These are phyloP conservation scores for Sanghuangporus weigelae DNA, from an alignment of 1,284 basidiomycete species.

Conservation along the genomic window DNA sequence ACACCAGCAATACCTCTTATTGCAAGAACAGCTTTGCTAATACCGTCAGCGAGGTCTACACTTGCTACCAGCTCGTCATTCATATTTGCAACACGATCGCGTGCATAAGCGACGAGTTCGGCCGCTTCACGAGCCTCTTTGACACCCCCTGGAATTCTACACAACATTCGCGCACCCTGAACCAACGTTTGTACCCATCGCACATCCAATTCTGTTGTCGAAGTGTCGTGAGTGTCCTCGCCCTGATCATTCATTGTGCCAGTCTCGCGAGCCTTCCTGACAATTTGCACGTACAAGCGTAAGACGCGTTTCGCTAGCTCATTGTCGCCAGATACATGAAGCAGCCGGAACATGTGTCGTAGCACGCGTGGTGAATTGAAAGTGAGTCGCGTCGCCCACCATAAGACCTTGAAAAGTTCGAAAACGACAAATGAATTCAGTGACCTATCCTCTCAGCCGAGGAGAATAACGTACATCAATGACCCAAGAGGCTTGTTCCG, in stretches of 20 bases:
- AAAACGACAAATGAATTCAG: constrained; percentile 7
- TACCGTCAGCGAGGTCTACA: constrained; percentile 61
- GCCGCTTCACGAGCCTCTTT: constrained; percentile 59
- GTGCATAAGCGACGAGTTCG: constrained; percentile 49
- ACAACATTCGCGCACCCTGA: constrained; percentile 72
- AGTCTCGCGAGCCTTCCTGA: constrained; percentile 73
- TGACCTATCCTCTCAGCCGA: not conserved
- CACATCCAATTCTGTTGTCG: constrained; percentile 31
- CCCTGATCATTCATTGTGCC: constrained; percentile 23
- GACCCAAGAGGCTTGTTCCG: constrained; percentile 63
- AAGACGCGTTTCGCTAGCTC: constrained; percentile 72
- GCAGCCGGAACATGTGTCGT: constrained; percentile 74
- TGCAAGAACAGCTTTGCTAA: constrained; percentile 57
- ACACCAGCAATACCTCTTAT: constrained; percentile 42
- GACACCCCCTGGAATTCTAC: constrained; percentile 38
- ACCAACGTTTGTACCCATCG: constrained; percentile 71
- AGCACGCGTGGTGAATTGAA: constrained; percentile 86
- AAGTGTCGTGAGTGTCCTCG: constrained; percentile 18
- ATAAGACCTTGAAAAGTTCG: constrained; percentile 54
- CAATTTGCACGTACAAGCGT: constrained; percentile 78
- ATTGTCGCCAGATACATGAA: constrained; percentile 59
- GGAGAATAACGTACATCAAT: constrained; percentile 51
- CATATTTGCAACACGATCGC: constrained; percentile 41
- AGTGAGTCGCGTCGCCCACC: constrained; percentile 88
- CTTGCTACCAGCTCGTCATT: constrained; percentile 46